Conservation (phyloP, 1,284 basidiomycete species). For the Naganishia albida region DNA sequence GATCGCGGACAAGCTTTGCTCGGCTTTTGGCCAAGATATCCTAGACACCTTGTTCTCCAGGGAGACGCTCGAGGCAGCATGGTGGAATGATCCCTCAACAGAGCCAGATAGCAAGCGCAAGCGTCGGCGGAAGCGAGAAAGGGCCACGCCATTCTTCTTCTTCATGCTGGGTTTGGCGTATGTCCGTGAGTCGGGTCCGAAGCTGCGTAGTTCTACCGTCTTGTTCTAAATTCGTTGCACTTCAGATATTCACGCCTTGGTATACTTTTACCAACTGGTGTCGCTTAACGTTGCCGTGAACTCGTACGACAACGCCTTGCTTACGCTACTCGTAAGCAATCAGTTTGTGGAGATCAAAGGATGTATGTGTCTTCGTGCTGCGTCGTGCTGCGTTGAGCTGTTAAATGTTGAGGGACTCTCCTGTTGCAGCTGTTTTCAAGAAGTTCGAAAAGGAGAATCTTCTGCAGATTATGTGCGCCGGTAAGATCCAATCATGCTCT, state of each 20-base stretch:
- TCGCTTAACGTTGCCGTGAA: slow-evolving; percentile 97
- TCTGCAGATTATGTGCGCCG: slow-evolving; percentile 98
- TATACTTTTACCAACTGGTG: slow-evolving; percentile 95
- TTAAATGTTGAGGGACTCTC: not conserved
- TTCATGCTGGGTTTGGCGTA: slow-evolving; percentile 82
- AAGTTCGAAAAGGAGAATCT: slow-evolving; percentile 99
- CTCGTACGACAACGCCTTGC: slow-evolving; percentile 93
- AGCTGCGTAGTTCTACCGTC: not conserved
- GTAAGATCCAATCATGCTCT: slow-evolving; percentile 55
- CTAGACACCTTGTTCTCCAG: slow-evolving; percentile 94
- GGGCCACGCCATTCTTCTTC: slow-evolving; percentile 72
- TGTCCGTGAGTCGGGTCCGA: slow-evolving; percentile 62
- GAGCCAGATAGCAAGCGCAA: slow-evolving; percentile 12
- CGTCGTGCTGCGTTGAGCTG: too few species aligned
- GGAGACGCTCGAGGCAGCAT: slow-evolving; percentile 67
- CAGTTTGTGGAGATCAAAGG: slow-evolving; percentile 99
- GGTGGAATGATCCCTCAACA: slow-evolving; percentile 33
- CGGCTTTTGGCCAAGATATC: slow-evolving; percentile 96
- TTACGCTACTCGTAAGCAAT: slow-evolving; percentile 93
- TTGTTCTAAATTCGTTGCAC: not conserved
- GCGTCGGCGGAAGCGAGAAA: slow-evolving; percentile 51
- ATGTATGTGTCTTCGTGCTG: too few species aligned
- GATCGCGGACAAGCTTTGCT: slow-evolving; percentile 94
- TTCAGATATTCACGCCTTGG: slow-evolving; percentile 82
- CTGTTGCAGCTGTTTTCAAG: slow-evolving; percentile 76